Percentiles rank a stretch among this genome's conserved stretches.
phyloP scores from a whole-genome alignment of 2,329 filamentous ascomycete genomes.

The Ophiognomonia clavigignenti-juglandacearum region DNA sequence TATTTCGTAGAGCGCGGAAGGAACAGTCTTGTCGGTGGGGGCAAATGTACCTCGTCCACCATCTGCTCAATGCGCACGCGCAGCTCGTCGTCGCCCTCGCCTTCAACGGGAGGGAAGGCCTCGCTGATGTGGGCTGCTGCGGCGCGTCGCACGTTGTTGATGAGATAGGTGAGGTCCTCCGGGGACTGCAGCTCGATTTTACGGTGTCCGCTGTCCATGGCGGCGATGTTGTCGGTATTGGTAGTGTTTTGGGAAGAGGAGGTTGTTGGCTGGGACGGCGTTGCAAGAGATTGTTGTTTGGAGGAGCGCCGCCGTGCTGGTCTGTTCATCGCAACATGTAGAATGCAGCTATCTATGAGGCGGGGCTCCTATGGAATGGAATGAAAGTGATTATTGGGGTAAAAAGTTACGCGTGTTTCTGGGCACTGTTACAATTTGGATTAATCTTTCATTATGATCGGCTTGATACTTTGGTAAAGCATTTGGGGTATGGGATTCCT shows the following conservation, averaged over 20 bases:
- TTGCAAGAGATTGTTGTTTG: background rate
- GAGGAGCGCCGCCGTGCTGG: slow-evolving; percentile 16
- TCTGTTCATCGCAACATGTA: slow-evolving; percentile 11
- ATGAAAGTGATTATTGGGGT: too few relatives aligned
- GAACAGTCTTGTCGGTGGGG: too few relatives aligned
- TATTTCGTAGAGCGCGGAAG: background rate
- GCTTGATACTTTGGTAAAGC: too few relatives aligned
- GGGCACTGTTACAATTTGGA: background rate
- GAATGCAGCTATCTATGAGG: background rate
- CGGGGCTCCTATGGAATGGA: background rate
- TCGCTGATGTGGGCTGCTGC: slow-evolving; percentile 63
- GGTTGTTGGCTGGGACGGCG: background rate
- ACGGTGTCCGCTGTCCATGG: slow-evolving; percentile 49
- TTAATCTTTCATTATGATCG: background rate
- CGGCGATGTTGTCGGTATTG: background rate
- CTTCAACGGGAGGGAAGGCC: slow-evolving; percentile 61
- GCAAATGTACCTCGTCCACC: slow-evolving; percentile 51
- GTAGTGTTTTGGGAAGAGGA: slow-evolving; percentile 1
- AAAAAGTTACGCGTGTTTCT: too few relatives aligned
- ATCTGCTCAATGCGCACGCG: slow-evolving; percentile 54
- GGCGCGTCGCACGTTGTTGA: slow-evolving; percentile 63
- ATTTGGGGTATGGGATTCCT: too few relatives aligned
- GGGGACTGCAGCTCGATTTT: slow-evolving; percentile 77
- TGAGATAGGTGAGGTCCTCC: slow-evolving; percentile 66
- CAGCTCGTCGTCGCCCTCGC: slow-evolving; percentile 49